Conservation (phyloP, 2,329 filamentous ascomycete genomes). For the Pseudogymnoascus verrucosus region DNA sequence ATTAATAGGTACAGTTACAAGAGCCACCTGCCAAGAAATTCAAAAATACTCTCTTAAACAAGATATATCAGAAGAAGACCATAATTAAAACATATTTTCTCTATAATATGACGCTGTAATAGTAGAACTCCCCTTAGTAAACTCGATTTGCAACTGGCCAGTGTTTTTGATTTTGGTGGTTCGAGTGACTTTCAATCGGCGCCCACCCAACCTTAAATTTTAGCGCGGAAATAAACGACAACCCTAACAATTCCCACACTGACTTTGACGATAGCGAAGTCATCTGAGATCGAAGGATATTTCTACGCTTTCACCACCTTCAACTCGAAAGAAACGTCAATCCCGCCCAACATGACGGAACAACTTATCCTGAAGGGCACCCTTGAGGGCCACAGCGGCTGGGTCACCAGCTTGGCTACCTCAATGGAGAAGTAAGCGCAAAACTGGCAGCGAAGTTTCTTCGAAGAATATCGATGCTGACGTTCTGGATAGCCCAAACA, state of each 20-base stretch:
- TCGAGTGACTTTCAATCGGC: not conserved
- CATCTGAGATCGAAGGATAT: constrained; percentile 5
- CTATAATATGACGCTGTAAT: not conserved
- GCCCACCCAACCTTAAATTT: constrained; percentile 5
- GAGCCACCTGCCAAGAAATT: not conserved
- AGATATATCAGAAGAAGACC: not conserved
- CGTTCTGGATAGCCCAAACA: constrained; percentile 68
- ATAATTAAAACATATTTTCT: not conserved
- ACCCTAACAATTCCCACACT: constrained; percentile 5
- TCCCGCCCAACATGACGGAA: constrained; percentile 28
- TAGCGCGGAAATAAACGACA: constrained; percentile 5
- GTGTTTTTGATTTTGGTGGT: not conserved
- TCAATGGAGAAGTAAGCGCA: constrained; percentile 89
- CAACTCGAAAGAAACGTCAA: constrained; percentile 30
- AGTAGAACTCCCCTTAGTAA: not conserved
- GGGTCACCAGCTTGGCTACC: constrained; percentile 97
- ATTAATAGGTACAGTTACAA: not conserved
- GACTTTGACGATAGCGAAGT: constrained; percentile 5
- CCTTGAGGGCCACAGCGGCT: constrained; percentile 98
- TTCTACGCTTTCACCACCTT: constrained; percentile 23
- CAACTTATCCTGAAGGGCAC: constrained; percentile 77
- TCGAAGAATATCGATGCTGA: constrained; percentile 19
- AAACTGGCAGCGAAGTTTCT: constrained; percentile 8
- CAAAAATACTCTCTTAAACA: not conserved
- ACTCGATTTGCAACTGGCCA: not conserved